phyloP scores from a whole-genome alignment of 352 stramenopile species.

The Globisporangium middletonii region DNA sequence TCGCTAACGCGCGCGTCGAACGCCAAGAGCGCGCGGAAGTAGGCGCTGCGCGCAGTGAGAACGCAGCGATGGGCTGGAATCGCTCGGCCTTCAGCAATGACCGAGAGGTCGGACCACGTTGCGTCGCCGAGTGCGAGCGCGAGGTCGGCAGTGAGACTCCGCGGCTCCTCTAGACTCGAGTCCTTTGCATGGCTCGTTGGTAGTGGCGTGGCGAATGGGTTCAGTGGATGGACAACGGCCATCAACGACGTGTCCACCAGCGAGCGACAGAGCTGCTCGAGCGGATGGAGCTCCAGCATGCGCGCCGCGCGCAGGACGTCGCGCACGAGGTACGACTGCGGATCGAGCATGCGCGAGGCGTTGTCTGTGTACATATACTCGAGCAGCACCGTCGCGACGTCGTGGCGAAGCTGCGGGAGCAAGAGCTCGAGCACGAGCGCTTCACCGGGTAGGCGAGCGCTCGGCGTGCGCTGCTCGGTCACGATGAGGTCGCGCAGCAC shows the following conservation, averaged over 20 bases:
- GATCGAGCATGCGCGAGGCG: slow-evolving; percentile 38
- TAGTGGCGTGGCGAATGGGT: not conserved
- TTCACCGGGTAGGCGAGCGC: not conserved
- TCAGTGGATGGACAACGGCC: not conserved
- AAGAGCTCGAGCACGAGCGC: slow-evolving; percentile 29
- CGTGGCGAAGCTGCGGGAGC: slow-evolving; percentile 37
- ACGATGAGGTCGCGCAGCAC: slow-evolving; percentile 52
- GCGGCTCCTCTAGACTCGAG: not conserved
- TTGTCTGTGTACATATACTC: slow-evolving; percentile 77
- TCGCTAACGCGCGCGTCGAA: slow-evolving; percentile 19
- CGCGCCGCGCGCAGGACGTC: slow-evolving; percentile 52
- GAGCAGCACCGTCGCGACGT: slow-evolving; percentile 48
- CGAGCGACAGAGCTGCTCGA: slow-evolving; percentile 32
- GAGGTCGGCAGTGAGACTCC: slow-evolving; percentile 36
- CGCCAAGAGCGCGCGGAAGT: slow-evolving; percentile 53
- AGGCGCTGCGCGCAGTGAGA: slow-evolving; percentile 54
- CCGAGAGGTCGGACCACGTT: slow-evolving; percentile 40
- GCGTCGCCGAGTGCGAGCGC: slow-evolving; percentile 38
- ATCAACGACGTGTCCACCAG: not conserved
- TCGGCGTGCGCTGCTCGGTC: slow-evolving; percentile 26
- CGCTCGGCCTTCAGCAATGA: slow-evolving; percentile 35
- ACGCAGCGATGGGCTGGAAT: slow-evolving; percentile 62
- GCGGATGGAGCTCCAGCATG: slow-evolving; percentile 30
- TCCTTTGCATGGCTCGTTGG: not conserved
- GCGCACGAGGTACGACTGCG: slow-evolving; percentile 40